phyloP scores from a whole-genome alignment of 768 basidiomycete species.

The Agrocybe chaxingu region DNA sequence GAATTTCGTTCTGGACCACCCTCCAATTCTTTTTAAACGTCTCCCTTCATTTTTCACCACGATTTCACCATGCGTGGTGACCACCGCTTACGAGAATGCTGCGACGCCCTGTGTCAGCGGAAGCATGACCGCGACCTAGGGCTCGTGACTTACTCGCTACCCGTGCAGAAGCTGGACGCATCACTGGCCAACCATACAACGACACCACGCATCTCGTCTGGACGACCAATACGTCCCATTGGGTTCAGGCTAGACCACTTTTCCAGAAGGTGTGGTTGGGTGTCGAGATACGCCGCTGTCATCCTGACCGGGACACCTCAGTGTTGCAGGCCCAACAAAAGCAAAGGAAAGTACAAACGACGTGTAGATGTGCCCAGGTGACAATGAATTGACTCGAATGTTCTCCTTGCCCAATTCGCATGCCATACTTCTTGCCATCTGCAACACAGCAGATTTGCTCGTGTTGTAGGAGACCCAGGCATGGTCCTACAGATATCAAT shows the following conservation, averaged over 20 bases:
- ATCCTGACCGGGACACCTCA: conserved; percentile 38
- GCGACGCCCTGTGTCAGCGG: conserved; percentile 3
- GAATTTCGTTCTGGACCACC: not conserved
- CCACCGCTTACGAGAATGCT: conserved; percentile 64
- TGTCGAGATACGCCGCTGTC: conserved; percentile 72
- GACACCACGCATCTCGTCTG: conserved; percentile 73
- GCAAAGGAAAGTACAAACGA: conserved; percentile 32
- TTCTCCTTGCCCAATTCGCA: conserved; percentile 66
- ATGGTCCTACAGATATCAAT: conserved; percentile 47
- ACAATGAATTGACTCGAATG: conserved; percentile 74
- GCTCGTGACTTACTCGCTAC: conserved; percentile 64
- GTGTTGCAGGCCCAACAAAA: not conserved
- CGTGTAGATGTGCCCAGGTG: conserved; percentile 76
- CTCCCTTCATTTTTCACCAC: not conserved
- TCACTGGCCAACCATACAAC: conserved; percentile 71
- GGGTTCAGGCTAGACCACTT: conserved; percentile 74
- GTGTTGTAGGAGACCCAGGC: conserved; percentile 76
- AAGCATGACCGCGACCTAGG: not conserved
- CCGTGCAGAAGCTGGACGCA: conserved; percentile 76
- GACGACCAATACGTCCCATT: conserved; percentile 64
- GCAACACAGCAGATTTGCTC: conserved; percentile 74
- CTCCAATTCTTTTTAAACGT: not conserved
- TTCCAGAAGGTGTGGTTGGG: conserved; percentile 55
- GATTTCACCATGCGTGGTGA: conserved; percentile 56
- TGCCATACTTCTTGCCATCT: conserved; percentile 82